Conservation (phyloP, 1,284 basidiomycete genomes). For the Leucocoprinus gongylophorus region DNA sequence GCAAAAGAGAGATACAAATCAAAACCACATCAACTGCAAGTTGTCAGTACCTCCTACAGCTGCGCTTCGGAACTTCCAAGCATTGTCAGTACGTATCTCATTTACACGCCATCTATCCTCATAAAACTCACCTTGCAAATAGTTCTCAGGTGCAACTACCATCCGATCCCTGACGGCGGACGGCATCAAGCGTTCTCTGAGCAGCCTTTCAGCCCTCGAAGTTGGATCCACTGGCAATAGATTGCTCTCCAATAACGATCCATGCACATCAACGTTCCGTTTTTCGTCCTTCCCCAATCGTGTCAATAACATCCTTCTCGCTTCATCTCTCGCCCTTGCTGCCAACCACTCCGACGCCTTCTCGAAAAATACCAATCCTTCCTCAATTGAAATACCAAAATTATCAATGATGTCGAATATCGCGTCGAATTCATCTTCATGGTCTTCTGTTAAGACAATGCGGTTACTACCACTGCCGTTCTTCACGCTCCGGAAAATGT, state of each 20-base stretch:
- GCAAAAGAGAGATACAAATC: not conserved
- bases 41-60: not conserved
- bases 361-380: not conserved
- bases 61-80: not conserved
- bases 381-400: not conserved
- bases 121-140: not conserved
- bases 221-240: no score
- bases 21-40: not conserved
- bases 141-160: not conserved
- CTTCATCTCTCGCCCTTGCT: not conserved
- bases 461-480: not conserved
- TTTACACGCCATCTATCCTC: not conserved
- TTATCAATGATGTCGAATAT: slow-evolving; percentile 5
- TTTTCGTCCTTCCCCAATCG: no score
- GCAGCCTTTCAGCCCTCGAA: no score
- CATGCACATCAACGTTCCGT: no score
- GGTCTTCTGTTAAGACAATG: not conserved
- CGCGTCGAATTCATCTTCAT: not conserved
- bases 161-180: not conserved
- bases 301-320: not conserved
- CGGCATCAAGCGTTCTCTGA: no score
- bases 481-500: not conserved
- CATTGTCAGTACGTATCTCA: not conserved
- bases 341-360: not conserved
- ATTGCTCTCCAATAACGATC: no score